Percentiles rank a stretch among this genome's conserved stretches.
Evolutionary conservation across 768 basidiomycete species (phyloP).

Genomic region (Leccinum uliginosum): DNA sequence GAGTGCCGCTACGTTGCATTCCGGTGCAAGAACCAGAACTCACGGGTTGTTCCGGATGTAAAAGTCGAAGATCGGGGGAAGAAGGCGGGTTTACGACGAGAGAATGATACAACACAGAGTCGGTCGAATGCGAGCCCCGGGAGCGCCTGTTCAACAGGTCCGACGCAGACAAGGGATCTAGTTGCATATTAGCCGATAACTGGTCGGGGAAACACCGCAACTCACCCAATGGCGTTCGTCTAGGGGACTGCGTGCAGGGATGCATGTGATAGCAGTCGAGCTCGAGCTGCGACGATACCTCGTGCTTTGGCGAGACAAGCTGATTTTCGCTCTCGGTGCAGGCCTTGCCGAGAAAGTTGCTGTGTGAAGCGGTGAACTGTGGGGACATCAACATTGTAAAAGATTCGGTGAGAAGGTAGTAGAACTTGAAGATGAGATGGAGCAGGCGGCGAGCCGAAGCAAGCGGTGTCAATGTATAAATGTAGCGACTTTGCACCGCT

Average conservation of each 20-base stretch:
- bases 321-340: conserved; percentile 11
- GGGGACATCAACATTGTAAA: conserved; percentile 19
- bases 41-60: conserved; percentile 9
- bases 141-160: conserved; percentile 16
- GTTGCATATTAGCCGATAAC: neutral
- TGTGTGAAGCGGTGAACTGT: conserved; percentile 2
- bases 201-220: neutral
- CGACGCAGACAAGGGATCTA: conserved; percentile 28
- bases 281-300: conserved; percentile 7
- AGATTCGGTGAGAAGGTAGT: conserved; percentile 3
- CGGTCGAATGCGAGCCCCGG: conserved; percentile 1
- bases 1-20: conserved; percentile 6
- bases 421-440: conserved; percentile 11
- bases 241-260: conserved; percentile 1
- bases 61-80: conserved; percentile 13
- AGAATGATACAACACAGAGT: conserved; percentile 7
- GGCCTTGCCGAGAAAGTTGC: neutral
- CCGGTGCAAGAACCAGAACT: conserved; percentile 4
- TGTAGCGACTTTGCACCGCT: conserved; percentile 24
- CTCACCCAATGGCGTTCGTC: conserved; percentile 26
- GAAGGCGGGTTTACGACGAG: conserved; percentile 2
- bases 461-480: conserved; percentile 25
- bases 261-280: conserved; percentile 22
- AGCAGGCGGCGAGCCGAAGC: conserved; percentile 4
- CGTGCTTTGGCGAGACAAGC: conserved; percentile 19